Percentiles rank a stretch among this genome's conserved stretches.
These are phyloP conservation scores for Alternaria angustiovoidea DNA, from an alignment of 2,329 filamentous ascomycete genomes.

Conservation along the genomic window DNA sequence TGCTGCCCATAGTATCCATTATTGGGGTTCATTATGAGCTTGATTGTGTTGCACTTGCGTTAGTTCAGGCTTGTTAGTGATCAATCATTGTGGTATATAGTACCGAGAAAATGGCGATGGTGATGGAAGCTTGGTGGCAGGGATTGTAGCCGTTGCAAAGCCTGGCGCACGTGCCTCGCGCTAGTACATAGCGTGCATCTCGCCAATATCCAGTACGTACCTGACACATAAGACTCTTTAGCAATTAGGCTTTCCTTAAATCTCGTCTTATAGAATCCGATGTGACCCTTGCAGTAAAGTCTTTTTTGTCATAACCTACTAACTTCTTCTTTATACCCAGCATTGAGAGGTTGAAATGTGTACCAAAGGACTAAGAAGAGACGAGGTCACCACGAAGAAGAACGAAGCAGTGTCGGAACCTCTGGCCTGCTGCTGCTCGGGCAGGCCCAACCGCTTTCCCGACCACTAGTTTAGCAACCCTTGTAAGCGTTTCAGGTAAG, in stretches of 20 bases:
- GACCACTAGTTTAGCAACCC: not conserved
- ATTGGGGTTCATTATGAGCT: slow-evolving; percentile 32
- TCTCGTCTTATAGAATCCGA: not conserved
- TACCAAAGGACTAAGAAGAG: not conserved
- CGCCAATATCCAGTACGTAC: not conserved
- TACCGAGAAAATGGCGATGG: slow-evolving; percentile 17
- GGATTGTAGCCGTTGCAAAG: slow-evolving; percentile 15
- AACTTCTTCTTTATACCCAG: not conserved
- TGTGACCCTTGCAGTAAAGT: not conserved
- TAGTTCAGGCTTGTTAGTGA: slow-evolving; percentile 25
- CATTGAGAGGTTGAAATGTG: not conserved
- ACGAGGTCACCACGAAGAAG: not conserved
- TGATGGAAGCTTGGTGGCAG: slow-evolving; percentile 19
- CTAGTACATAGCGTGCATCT: slow-evolving; percentile 10
- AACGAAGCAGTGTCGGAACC: not conserved
- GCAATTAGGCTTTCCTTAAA: not conserved
- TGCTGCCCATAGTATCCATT: slow-evolving; percentile 31
- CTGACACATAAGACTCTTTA: not conserved
- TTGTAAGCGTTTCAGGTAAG: slow-evolving; percentile 1
- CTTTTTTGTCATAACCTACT: not conserved
- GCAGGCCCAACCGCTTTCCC: not conserved
- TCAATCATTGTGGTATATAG: slow-evolving; percentile 26
- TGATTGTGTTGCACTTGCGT: slow-evolving; percentile 10
- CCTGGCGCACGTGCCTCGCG: slow-evolving; percentile 9
- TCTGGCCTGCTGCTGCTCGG: not conserved